Evolutionary conservation across 2,329 filamentous ascomycete species (phyloP), one percentile per base, ranked within the genome.

Genomic region (Colletotrichum endophyticum): DNA sequence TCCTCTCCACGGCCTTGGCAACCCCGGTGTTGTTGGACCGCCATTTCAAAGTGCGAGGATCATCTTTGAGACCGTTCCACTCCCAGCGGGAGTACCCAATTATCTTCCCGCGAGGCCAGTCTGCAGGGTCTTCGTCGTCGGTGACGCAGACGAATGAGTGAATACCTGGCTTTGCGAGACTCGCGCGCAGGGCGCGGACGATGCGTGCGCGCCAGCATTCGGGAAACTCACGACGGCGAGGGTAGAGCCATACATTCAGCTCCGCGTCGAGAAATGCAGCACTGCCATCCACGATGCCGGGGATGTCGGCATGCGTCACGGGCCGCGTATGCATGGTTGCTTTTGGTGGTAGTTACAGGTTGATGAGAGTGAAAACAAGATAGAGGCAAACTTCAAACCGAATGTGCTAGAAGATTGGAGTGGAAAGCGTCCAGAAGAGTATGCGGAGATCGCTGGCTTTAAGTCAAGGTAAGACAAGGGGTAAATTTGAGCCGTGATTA

Each of bases 131-230:
- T 15, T 70, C 36, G 11, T 63, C 27, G 6, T 70, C 68, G 9
- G 36, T 53, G 13, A 70, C 57, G 68, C 68, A 70, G 36, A 70
- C 57, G 57, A 70, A 53, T 2, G 32, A n/a, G 15, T 70, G 15
- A 22, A 53, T 16, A 4, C 68, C 57, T 13, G 68, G 68, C 22
- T 62, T 70, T 2, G 39, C 56, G 4, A 70, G 36, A 28, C 19
- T 25, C 4, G 4, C 0, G 6, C 59, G 30, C n/a, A 30, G 30
- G 19, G 9, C 27, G 36, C 56, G 68, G 8, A 25, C 34, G 12
- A 62, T 16, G 27, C 68, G 56, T 22, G 68, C 34, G n/a, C 68
- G 68, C 57, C 68, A 63, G 27, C 27, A 63, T 27, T 63, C 57
- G 0, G 68, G 68, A 0, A 62, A 70, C 19, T 39, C 57, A 5